Evolutionary conservation across 2,329 filamentous ascomycete species (phyloP), one percentile per base, ranked within the genome.

Genomic region (Diaporthe ampelina): DNA sequence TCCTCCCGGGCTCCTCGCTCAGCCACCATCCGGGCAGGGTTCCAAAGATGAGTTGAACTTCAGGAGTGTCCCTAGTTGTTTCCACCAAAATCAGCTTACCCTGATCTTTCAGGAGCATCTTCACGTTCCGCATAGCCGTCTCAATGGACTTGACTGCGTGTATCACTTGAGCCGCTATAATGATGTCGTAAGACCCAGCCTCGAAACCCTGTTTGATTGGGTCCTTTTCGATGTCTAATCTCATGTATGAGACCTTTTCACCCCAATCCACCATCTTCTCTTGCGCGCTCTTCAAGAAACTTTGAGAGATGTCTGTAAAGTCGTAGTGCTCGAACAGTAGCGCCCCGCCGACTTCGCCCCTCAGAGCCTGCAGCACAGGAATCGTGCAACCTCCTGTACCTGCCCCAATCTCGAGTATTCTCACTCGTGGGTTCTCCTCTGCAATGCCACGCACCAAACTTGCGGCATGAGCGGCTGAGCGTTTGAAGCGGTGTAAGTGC

Each of bases 21-120:
- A 82, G 76, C 82, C 83, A 84, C 83, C 83, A 84, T 15, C 82
- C 83, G 5, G 80, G 76, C n/a, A 84, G 76, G 4, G 78, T 77
- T 3, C 83, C 83, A 57, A 85, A 84, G 76, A 84, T 79, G 35
- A 70, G 45, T 13, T 50, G 43, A 24, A 50, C 19, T 4, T 37
- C 29, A 13, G 45, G 26, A 17, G 35, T 57, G 11, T 26, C 32
- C 8, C 4, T 70, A 57, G 37, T n/a, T n/a, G 72, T 69, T 59
- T 77, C 76, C 11, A 73, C 26, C 1, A 77, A 11, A 2, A 78
- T 19, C 0, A 86, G 76, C 40, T 81, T 81, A 0, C 85, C 85
- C 2, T 80, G 82, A 0, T 83, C 81, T 19, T 79, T 81, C 0
- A 84, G 73, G 1, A 84, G 73, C 1, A 71, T 73, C 8, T 79